phyloP scores from a whole-genome alignment of 441 rosid species.

The Pelargonium fulgidum region DNA sequence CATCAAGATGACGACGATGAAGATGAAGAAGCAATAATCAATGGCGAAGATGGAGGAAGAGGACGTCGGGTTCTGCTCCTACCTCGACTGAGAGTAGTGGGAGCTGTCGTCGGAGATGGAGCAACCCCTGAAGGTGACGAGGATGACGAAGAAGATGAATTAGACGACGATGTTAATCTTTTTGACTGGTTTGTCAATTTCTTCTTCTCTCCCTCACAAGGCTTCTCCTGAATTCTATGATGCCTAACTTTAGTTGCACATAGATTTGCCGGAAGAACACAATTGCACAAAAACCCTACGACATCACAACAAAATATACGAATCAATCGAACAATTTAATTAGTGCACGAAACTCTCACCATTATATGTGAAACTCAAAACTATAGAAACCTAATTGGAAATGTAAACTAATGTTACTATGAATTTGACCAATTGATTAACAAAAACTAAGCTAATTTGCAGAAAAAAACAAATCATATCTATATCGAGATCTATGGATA shows the following conservation, averaged over 20 bases:
- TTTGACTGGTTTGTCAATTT: conserved; percentile 44
- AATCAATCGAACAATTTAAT: too few relatives aligned
- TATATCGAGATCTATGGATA: too few relatives aligned
- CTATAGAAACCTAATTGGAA: too few relatives aligned
- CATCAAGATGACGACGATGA: conserved; percentile 19
- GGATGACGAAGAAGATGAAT: conserved; percentile 50
- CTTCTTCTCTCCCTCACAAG: conserved; percentile 49
- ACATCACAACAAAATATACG: not conserved
- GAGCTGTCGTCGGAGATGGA: not conserved
- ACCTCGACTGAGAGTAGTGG: conserved; percentile 39
- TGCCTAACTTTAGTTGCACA: conserved; percentile 53
- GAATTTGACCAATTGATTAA: too few relatives aligned
- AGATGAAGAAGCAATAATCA: conserved; percentile 36
- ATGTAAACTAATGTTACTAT: too few relatives aligned
- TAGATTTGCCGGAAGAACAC: conserved; percentile 81
- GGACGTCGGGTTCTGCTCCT: conserved; percentile 69
- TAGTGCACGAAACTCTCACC: too few relatives aligned
- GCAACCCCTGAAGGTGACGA: conserved; percentile 42
- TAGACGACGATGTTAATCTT: conserved; percentile 35
- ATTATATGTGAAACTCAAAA: too few relatives aligned
- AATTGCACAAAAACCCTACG: conserved; percentile 68
- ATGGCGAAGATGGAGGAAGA: conserved; percentile 52
- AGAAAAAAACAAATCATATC: too few relatives aligned
- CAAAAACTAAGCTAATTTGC: too few relatives aligned
- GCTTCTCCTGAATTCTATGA: conserved; percentile 55